Evolutionary conservation across 2,329 filamentous ascomycete genomes (phyloP), one percentile per base, ranked within the genome.

Genomic region (Biscogniauxia sp.): DNA sequence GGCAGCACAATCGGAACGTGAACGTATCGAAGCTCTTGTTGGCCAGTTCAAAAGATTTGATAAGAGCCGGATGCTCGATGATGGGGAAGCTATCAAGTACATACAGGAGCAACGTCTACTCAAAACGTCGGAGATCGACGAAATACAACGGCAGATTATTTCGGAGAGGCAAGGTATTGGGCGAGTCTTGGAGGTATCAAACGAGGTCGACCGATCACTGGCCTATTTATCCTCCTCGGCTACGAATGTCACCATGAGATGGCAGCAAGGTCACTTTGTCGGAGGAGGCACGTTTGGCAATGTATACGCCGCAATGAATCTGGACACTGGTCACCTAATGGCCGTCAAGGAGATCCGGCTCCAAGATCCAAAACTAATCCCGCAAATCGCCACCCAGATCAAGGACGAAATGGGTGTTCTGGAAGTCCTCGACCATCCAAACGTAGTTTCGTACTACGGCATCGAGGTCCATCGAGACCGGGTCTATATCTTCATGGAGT

Each of bases 401-500:
- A 88, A 90, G 64, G 95, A 99, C 72, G 95, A 99, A 75, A 98
- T 99, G 93, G 90, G 90, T 56, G 94, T 99, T 5, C 80, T 99
- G 54, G 94, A 98, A 76, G 90, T 97, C 1, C 84, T 99, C 53
- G 93, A 99, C 72, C 95, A 99, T 73, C 95, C 95, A 20, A 99
- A 99, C 73, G 92, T 99, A 63, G 96, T 99, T 20, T 94, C 93
- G 9, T 99, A 99, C 77, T 95, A 95, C 72, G 95, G 95, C 61
- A 98, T 99, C 71, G 95, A 99, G 76, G 95, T 97, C 2, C 95
- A 99, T 77, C 87, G 95, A 64, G 95, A 99, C 81, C 95, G 97
- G 73, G 95, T 99, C n/a, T 99, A 98, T 77, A 97, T 99, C 68
- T 99, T 99, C 75, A 99, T 99, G 95, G 95, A 99, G 76, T 98